Evolutionary conservation across 202 grass and related monocot genomes (phyloP).

Genomic region (Musa balbisiana): DNA sequence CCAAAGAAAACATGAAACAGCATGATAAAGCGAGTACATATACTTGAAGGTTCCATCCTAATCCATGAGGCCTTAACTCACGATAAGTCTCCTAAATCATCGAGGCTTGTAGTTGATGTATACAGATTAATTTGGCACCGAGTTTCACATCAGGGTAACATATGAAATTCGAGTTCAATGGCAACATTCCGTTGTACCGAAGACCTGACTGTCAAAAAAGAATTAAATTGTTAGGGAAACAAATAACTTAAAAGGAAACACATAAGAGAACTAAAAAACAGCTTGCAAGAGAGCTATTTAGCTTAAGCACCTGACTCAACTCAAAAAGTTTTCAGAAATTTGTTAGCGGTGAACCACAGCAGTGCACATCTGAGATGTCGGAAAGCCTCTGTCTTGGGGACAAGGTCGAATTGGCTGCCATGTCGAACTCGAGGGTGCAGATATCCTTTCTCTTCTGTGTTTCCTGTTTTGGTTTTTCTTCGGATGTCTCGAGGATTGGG

Average conservation of each 20-base stretch:
- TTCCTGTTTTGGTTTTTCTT: slow-evolving; percentile 28
- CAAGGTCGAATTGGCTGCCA: slow-evolving; percentile 40
- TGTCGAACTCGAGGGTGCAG: slow-evolving; percentile 52
- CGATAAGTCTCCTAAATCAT: neutral
- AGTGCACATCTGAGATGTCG: slow-evolving; percentile 77
- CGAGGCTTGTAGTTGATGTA: neutral
- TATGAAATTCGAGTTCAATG: neutral
- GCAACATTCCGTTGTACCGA: neutral
- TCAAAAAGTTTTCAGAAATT: slow-evolving; percentile 40
- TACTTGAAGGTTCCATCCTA: too few relatives aligned
- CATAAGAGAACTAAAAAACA: neutral
- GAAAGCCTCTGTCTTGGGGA: slow-evolving; percentile 64
- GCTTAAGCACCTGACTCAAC: neutral
- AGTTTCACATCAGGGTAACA: neutral
- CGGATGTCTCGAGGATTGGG: slow-evolving; percentile 57
- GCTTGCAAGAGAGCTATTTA: neutral
- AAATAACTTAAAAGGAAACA: neutral
- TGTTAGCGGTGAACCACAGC: slow-evolving; percentile 54
- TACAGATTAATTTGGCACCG: too few relatives aligned
- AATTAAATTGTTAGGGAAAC: neutral
- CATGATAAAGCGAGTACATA: too few relatives aligned
- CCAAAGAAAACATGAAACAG: too few relatives aligned
- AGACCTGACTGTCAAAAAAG: neutral
- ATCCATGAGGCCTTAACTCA: too few relatives aligned
- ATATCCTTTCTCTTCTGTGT: slow-evolving; percentile 73